A percentile compares a stretch with the other conserved stretches of the same genome.
Conservation (phyloP, 2,329 filamentous ascomycete species). For the Blumeriella jaapii region DNA sequence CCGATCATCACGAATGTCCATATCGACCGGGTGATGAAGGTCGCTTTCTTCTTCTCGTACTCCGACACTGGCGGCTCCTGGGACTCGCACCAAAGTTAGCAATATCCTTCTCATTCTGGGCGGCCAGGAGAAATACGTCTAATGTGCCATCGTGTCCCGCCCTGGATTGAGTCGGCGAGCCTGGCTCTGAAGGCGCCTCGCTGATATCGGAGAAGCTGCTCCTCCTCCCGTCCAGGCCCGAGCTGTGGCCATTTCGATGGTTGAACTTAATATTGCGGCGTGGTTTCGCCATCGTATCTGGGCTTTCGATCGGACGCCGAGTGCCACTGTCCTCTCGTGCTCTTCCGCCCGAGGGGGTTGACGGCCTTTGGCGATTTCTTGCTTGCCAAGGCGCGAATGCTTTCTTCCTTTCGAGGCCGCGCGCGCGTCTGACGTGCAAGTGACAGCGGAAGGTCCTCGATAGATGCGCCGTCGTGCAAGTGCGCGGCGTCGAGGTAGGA, state of each 20-base stretch:
- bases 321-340: slow-evolving; percentile 4
- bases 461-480: too few relatives aligned
- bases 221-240: slow-evolving; percentile 35
- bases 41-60: slow-evolving; percentile 97
- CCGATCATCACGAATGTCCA: slow-evolving; percentile 98
- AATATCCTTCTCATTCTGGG: neutral
- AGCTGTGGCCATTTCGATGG: slow-evolving; percentile 25
- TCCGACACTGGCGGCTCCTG: slow-evolving; percentile 41
- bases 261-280: slow-evolving; percentile 43
- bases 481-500: too few relatives aligned
- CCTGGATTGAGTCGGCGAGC: slow-evolving; percentile 18
- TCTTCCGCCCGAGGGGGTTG: slow-evolving; percentile 10
- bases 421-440: too few relatives aligned
- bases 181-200: slow-evolving; percentile 39
- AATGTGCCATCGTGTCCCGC: slow-evolving; percentile 29
- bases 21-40: slow-evolving; percentile 91
- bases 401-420: too few relatives aligned
- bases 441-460: too few relatives aligned
- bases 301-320: neutral
- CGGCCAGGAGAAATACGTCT: slow-evolving; percentile 22
- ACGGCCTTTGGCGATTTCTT: too few relatives aligned
- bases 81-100: slow-evolving; percentile 18
- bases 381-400: slow-evolving; percentile 8
- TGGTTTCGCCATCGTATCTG: slow-evolving; percentile 32
- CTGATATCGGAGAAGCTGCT: slow-evolving; percentile 62